Evolutionary conservation across 139 green algal genomes (phyloP).

Genomic region (Chlorella sorokiniana): DNA sequence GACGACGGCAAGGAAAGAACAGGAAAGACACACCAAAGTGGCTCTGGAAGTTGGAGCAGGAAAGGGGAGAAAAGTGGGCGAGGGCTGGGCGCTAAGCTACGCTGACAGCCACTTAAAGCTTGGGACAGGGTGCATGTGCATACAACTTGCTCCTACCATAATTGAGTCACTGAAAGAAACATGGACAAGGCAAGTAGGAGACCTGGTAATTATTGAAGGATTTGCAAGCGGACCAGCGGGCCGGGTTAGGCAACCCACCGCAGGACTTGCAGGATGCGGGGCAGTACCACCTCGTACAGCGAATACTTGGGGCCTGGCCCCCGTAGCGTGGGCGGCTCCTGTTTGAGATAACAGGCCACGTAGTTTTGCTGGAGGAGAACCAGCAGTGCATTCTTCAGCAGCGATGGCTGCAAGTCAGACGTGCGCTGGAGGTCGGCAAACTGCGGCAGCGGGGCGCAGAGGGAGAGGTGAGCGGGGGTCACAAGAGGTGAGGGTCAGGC

Average conservation of each 20-base stretch:
- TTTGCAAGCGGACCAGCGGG: not conserved
- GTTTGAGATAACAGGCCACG: constrained; percentile 52
- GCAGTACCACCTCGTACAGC: constrained; percentile 60
- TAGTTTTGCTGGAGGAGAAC: constrained; percentile 80
- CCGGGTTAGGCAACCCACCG: constrained; percentile 33
- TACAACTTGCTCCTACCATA: no score
- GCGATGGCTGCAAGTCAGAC: constrained; percentile 21
- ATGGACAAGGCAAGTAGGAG: not conserved
- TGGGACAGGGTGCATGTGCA: no score
- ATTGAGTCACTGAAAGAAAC: not conserved
- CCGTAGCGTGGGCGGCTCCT: constrained; percentile 45
- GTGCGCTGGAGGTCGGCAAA: constrained; percentile 24
- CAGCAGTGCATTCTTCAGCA: constrained; percentile 58
- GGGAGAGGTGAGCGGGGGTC: not conserved
- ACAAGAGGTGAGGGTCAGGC: not conserved
- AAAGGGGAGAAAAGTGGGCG: not conserved
- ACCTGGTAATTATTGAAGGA: not conserved
- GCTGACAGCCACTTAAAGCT: no score
- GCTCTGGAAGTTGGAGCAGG: not conserved
- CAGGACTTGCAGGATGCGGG: constrained; percentile 66
- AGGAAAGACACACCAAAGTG: not conserved
- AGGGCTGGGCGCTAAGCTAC: no score
- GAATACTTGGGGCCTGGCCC: constrained; percentile 40
- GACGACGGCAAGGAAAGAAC: not conserved
- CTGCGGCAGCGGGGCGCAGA: not conserved